Conservation (phyloP, 148 eudicot genomes). For the Chenopodium album region DNA sequence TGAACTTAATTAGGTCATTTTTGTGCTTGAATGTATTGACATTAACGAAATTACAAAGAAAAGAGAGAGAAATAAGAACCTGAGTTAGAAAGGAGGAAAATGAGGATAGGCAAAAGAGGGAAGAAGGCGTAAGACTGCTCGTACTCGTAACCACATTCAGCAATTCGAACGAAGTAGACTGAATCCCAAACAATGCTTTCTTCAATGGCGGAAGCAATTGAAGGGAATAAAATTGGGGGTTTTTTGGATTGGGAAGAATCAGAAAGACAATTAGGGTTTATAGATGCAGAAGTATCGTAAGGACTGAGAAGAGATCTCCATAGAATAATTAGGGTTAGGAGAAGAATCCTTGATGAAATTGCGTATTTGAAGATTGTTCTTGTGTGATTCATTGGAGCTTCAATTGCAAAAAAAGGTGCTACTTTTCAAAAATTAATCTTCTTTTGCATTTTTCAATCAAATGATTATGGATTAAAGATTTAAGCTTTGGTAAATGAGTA, state of each 20-base stretch:
- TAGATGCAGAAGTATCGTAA: constrained; percentile 90
- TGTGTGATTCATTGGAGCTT: constrained; percentile 32
- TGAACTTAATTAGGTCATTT: neutral
- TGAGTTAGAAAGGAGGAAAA: constrained; percentile 48
- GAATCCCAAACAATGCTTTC: constrained; percentile 88
- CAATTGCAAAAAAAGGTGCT: neutral
- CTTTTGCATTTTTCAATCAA: too few relatives aligned
- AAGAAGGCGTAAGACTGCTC: constrained; percentile 92
- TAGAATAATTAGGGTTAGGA: constrained; percentile 48
- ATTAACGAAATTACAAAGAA: neutral
- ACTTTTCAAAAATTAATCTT: too few relatives aligned
- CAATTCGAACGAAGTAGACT: constrained; percentile 71
- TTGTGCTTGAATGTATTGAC: neutral
- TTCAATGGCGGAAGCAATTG: constrained; percentile 55
- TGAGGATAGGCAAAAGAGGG: constrained; percentile 66
- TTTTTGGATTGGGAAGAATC: neutral
- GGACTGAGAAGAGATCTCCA: constrained; percentile 71
- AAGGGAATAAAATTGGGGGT: constrained; percentile 43
- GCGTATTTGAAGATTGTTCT: constrained; percentile 44
- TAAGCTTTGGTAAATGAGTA: too few relatives aligned
- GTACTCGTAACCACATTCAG: constrained; percentile 86
- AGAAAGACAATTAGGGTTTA: constrained; percentile 73
- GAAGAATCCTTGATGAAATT: constrained; percentile 54
- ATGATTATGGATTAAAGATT: too few relatives aligned
- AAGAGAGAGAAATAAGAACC: constrained; percentile 31